Conservation (phyloP, 2,329 filamentous ascomycete species). For the Zymoseptoria ardabiliae region DNA sequence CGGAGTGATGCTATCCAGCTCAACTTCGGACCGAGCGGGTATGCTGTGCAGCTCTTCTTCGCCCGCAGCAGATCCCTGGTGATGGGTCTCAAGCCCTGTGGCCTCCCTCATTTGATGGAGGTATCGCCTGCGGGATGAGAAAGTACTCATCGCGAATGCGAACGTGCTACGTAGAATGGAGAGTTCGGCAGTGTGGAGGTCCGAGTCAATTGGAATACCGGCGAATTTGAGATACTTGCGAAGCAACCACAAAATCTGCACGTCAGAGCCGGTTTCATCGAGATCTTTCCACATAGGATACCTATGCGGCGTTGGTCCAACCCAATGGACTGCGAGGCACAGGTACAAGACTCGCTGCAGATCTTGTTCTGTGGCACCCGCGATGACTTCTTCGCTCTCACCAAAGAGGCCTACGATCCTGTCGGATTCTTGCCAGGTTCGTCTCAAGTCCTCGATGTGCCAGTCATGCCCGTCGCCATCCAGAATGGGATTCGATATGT, state of each 20-base stretch:
- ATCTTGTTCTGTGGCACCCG: not conserved
- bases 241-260: not conserved
- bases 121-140: not conserved
- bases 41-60: not conserved
- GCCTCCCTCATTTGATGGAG: not conserved
- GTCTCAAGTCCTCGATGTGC: too few relatives aligned
- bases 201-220: not conserved
- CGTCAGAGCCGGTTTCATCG: not conserved
- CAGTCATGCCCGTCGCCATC: too few relatives aligned
- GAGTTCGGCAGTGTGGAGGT: not conserved
- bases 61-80: not conserved
- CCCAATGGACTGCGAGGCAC: not conserved
- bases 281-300: not conserved
- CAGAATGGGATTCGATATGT: too few relatives aligned
- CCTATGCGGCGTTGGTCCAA: not conserved
- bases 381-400: not conserved
- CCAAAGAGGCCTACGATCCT: too few relatives aligned
- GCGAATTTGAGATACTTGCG: not conserved
- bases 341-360: not conserved
- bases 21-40: not conserved
- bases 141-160: not conserved
- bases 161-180: not conserved
- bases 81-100: not conserved
- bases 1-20: not conserved
- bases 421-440: too few relatives aligned